Evolutionary conservation across 169 alveolate species (phyloP).

Genomic region (Theileria orientalis): DNA sequence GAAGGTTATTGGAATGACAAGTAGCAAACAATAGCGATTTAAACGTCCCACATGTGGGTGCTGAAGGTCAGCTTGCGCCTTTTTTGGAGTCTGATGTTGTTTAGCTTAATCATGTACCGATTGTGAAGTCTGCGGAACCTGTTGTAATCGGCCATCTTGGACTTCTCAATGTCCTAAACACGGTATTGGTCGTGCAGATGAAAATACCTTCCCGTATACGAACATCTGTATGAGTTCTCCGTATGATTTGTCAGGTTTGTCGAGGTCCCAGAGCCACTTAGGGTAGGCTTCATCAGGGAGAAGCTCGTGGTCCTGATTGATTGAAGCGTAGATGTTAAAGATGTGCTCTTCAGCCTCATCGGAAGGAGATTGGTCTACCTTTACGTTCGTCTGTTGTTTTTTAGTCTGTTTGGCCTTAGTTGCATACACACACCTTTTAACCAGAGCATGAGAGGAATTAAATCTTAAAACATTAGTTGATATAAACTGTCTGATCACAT

Average conservation of each 20-base stretch:
- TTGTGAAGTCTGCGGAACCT: conserved; percentile 77
- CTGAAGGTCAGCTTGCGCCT: conserved; percentile 67
- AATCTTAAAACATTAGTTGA: conserved; percentile 15
- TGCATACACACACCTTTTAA: conserved; percentile 35
- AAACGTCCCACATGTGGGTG: conserved; percentile 71
- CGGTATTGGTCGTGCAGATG: neutral
- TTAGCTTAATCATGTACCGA: conserved; percentile 63
- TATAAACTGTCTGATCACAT: neutral
- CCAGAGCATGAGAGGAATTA: conserved; percentile 58
- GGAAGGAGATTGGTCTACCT: neutral
- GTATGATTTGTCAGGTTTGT: conserved; percentile 74
- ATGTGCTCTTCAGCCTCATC: conserved; percentile 65
- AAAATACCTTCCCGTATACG: conserved; percentile 70
- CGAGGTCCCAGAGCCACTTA: conserved; percentile 75
- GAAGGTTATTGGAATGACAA: no score
- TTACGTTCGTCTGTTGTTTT: neutral
- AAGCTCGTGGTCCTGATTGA: conserved; percentile 69
- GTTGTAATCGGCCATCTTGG: conserved; percentile 73
- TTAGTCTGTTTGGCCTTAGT: conserved; percentile 26
- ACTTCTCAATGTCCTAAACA: conserved; percentile 64
- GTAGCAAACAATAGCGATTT: no score
- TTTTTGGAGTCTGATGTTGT: conserved; percentile 74
- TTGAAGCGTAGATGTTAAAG: conserved; percentile 72
- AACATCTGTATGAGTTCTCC: conserved; percentile 78
- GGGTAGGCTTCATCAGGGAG: conserved; percentile 78